Base-by-base conservation (phyloP, 768 basidiomycete genomes). In the Rubroboletus satanas region DNA sequence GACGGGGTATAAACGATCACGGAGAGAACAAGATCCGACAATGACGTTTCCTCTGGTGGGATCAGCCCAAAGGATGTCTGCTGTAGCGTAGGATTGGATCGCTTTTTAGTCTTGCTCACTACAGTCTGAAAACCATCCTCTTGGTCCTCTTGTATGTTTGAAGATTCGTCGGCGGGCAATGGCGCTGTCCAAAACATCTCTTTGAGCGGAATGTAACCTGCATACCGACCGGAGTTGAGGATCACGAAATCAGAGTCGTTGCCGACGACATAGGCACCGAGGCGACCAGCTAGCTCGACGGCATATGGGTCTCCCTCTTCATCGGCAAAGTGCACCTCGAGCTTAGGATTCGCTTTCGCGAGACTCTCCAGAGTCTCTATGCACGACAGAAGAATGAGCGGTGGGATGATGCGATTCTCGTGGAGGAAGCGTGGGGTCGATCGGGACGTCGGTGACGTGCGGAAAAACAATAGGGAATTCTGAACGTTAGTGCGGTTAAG, bases 191-290 rank as follows among this genome's bases (percentile, higher is more conserved):
- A 93, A 46, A 83, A 71, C 82, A 93, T 84, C 56, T 88, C 85
- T 56, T 85, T 79, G 53, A 93, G 67, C 0, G 89, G 84, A 42
- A 92, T 82, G 62, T 88, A 93, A 18, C 91, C 91, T 47, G 73
- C 75, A 67, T 93, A 92, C 10, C 83, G 87, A 33, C 86, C 87
- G 12, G 83, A 75, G 62, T 89, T 89, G 49, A 91, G 72, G 50
- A 93, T 78, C 46, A 88, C 83, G 58, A 88, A 93, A 67, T 93
- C 91, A 3, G 90, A 93, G 73, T 93, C 91, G 56, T 78, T 83
- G 23, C 86, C 88, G 0, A 84, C 77, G 44, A 93, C 88, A 60
- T 86, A 93, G 33, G 82, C 91, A 9, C 79, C 77, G 11, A 91
- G 70, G 45, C 81, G 78, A 14, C 83, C 90, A 10, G 91, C 91